Evolutionary conservation across 805 yeast genomes (phyloP).

Genomic region (Candida montana): DNA sequence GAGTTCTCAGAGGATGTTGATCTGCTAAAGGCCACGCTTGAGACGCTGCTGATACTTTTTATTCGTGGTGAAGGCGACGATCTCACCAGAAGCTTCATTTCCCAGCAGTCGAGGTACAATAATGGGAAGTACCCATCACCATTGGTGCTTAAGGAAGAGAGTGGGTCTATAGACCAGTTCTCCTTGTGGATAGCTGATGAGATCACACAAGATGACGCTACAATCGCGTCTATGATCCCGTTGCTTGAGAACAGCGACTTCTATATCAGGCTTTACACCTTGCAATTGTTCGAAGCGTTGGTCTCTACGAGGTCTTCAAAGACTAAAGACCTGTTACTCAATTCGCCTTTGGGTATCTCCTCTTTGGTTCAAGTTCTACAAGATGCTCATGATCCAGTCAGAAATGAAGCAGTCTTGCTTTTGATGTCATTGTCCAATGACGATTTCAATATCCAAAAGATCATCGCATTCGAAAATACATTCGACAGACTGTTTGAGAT

Average conservation of each 20-base stretch:
- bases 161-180: slow-evolving; percentile 62
- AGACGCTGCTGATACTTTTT: slow-evolving; percentile 77
- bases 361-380: slow-evolving; percentile 58
- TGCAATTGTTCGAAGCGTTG: slow-evolving; percentile 81
- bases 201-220: slow-evolving; percentile 52
- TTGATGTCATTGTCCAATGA: slow-evolving; percentile 77
- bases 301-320: slow-evolving; percentile 68
- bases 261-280: slow-evolving; percentile 71
- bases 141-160: slow-evolving; percentile 44
- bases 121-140: slow-evolving; percentile 82
- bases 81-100: slow-evolving; percentile 63
- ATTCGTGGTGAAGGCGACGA: slow-evolving; percentile 67
- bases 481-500: slow-evolving; percentile 79
- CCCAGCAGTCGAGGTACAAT: slow-evolving; percentile 65
- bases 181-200: slow-evolving; percentile 96
- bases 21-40: slow-evolving; percentile 73
- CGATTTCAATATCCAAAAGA: slow-evolving; percentile 80
- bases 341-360: slow-evolving; percentile 76
- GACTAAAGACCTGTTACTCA: slow-evolving; percentile 67
- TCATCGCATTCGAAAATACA: slow-evolving; percentile 91
- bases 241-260: slow-evolving; percentile 55
- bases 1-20: slow-evolving; percentile 67
- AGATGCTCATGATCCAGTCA: slow-evolving; percentile 72
- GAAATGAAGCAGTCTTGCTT: slow-evolving; percentile 84
- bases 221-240: slow-evolving; percentile 33